Base-by-base conservation (phyloP, 2,329 filamentous ascomycete genomes). In the Aspergillus nomiae region DNA sequence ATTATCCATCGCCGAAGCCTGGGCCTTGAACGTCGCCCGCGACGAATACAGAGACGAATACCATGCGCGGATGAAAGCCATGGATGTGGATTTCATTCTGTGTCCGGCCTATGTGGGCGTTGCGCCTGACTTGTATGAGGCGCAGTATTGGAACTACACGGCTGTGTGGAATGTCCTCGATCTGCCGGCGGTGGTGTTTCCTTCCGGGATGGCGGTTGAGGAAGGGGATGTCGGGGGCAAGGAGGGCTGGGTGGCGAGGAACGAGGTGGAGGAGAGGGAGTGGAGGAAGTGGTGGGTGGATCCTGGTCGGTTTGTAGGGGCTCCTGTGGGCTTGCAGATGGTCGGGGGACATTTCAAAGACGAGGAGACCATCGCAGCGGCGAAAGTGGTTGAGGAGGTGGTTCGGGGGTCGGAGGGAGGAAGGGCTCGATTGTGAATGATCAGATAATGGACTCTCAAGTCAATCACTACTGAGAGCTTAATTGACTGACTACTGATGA, bases 271-370 rank as follows among this genome's bases (percentile, higher is more conserved):
- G 58, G 71, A 69, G 58, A 63, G 70, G 4, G 75, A 77, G 58
- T 77, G 75, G 75, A 63, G 56, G 43, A 75, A 74, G 62, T 77
- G 76, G 55, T 58, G 66, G 7, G 61, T 65, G 1, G 51, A 55
- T 7, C 73, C 75, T 1, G 69, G 72, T 59, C 63, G 68, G n/a
- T 78, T 75, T 59, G 73, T 79, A 38, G 75, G 74, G 0, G 74
- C 83, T 8, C 84, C 85, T 0, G 78, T 87, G 11, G 81, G 80
- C 0, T 65, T 87, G 21, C 85, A 87, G 69, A 74, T 87, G 38
- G 74, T 85, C 3, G 82, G 82, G 1, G 75, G 79, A 4, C 80
- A 78, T 55, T 79, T 83, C n/a, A 81, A 85, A 58, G 85, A 87
- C 62, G 85, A 87, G 68, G 85, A 83, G 70, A 75, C 73, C 0